Base-by-base conservation (phyloP, 164 flowering plant species). In the Macadamia integrifolia region DNA sequence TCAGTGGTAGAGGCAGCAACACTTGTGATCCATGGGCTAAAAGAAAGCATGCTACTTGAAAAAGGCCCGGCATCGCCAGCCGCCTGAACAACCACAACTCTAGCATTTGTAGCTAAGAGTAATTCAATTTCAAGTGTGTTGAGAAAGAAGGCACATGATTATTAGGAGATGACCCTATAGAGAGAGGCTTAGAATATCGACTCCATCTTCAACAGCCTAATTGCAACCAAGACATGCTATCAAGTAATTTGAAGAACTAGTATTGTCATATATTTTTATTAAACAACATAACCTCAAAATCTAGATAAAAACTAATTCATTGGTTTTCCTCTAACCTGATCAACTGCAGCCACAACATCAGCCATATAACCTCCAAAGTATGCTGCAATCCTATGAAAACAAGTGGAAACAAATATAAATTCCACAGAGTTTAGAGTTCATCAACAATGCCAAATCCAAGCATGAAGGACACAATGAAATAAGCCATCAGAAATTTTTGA, bases 161-260 rank as follows among this genome's bases (percentile, higher is more conserved):
- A 6, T 80, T 80, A 31, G 71, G 70, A 12, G 82, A 71, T 69
- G 88, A 88, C 13, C 88, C 90, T 40, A 86, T 67, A 3, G 90
- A 86, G 40, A 86, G 90, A n/a, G n/a, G 74, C 81, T 80, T 31
- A 84, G 73, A 48, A 84, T 83, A 68, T 84, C 88, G 4, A 86
- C 88, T 75, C 87, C 86, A 72, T 86, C 90, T 79, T 83, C 87
- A 14, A 83, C 90, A 44, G 88, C 88, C 88, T 84, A 55, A 29
- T n/a, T 7, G 6, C 1, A 57, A 14, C 59, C 12, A 57, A n/a
- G n/a, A n/a, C 6, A 6, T 18, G 30, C 59, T 57, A 57, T 35
- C 40, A 35, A 4, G 40, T 35, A 35, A 35, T 35, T 35, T 4
- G 40, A 35, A 35, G n/a, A n/a, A n/a, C n/a, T n/a, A n/a, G n/a